Conservation (phyloP, 768 basidiomycete genomes). For the Pholiota microspora region DNA sequence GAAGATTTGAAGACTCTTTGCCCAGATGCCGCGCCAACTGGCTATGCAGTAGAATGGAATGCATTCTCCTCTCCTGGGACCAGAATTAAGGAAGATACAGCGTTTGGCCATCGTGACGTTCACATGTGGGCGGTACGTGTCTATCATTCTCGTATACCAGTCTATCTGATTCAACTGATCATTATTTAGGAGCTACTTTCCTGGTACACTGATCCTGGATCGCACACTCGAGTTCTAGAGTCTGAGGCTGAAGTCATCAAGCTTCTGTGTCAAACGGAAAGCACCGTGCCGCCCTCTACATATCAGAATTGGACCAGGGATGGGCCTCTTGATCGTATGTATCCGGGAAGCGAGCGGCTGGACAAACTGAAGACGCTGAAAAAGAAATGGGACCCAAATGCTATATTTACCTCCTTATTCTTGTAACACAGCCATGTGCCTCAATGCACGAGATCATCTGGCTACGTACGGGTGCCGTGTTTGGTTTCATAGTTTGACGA, state of each 20-base stretch:
- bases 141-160: neutral
- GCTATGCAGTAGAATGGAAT: neutral
- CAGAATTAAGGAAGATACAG: neutral
- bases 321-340: slow-evolving; percentile 5
- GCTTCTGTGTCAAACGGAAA: slow-evolving; percentile 2
- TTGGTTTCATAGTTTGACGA: too few relatives aligned
- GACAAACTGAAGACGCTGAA: slow-evolving; percentile 6
- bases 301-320: slow-evolving; percentile 12
- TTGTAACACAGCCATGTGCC: neutral
- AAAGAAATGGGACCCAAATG: slow-evolving; percentile 9
- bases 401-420: slow-evolving; percentile 7
- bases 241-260: slow-evolving; percentile 4
- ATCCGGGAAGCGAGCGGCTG: neutral
- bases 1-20: slow-evolving; percentile 1
- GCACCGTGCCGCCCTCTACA: neutral
- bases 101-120: slow-evolving; percentile 4
- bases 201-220: slow-evolving; percentile 6
- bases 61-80: neutral
- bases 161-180: neutral
- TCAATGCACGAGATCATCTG: too few relatives aligned
- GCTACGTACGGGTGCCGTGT: too few relatives aligned
- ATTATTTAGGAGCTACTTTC: slow-evolving; percentile 7
- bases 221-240: neutral
- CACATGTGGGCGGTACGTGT: slow-evolving; percentile 10
- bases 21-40: neutral